Evolutionary conservation across 495 filamentous ascomycete species (phyloP), one percentile per base, ranked within the genome.

Genomic region (Neurospora sp.): DNA sequence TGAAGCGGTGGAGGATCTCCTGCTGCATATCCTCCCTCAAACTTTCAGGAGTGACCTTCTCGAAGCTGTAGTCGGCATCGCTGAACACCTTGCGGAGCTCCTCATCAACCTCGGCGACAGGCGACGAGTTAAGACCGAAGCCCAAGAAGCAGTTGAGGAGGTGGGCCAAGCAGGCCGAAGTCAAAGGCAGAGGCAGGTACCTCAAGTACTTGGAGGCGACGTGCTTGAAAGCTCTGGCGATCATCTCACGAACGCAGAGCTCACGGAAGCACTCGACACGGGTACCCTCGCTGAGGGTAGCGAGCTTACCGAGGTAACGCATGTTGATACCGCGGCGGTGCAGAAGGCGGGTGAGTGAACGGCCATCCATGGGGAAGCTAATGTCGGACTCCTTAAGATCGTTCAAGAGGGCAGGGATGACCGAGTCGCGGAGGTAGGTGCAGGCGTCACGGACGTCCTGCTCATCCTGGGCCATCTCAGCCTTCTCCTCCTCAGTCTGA

Each of bases 271-370:
- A 92, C 66, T 90, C 85, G 18, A 98, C 85, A 70, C 93, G 92
- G 59, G 88, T 83, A 48, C 90, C 92, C 72, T 88, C 87, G 73
- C 91, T 89, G 66, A 93, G 85, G 68, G 87, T 84, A 27, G 92
- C 92, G 75, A 98, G 79, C 79, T 89, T 91, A 69, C 96, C 96
- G 38, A 99, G 88, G 82, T 99, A 99, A 78, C 96, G 90, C 74
- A 97, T 88, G 85, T 98, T 99, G 84, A 99, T 92, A 81, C 96
- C 96, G 41, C 96, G 93, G 83, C 97, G 97, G 84, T 99, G 96
- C 84, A 99, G 88, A 53, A 97, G 88, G 75, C 90, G 88, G 74
- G 90, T 93, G 72, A 99, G 86, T 35, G 94, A 97, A 76, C 92
- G 89, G 48, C 96, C 96, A 78, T 99, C 96, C 94, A 98, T 97